These are phyloP conservation scores for Papiliotrema fonsecae DNA, from an alignment of 1,284 basidiomycete species.

Conservation along the genomic window DNA sequence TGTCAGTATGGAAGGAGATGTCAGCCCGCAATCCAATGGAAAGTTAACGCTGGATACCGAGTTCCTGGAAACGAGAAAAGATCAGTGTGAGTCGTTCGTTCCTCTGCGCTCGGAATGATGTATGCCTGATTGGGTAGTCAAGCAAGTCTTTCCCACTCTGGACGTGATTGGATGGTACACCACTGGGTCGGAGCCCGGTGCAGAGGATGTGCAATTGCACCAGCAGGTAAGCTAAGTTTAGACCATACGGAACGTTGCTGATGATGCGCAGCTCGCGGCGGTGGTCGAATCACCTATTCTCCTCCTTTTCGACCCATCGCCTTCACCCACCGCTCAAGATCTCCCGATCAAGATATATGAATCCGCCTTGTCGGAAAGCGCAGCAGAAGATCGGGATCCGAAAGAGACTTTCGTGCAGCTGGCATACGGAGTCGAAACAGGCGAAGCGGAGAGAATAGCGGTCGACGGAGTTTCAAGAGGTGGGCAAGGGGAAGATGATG, in stretches of 20 bases:
- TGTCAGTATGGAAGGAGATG: conserved; percentile 18
- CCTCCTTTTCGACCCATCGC: conserved; percentile 50
- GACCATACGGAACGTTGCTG: neutral
- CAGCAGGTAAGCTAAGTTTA: conserved; percentile 63
- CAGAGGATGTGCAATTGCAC: conserved; percentile 73
- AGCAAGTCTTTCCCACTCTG: conserved; percentile 94
- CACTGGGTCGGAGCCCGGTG: conserved; percentile 65
- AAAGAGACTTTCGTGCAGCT: conserved; percentile 61
- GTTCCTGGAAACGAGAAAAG: conserved; percentile 74
- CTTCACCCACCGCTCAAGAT: conserved; percentile 50
- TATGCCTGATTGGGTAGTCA: conserved; percentile 57
- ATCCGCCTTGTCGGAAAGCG: conserved; percentile 70
- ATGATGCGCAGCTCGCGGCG: conserved; percentile 54
- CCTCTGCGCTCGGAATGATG: neutral
- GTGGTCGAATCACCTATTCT: conserved; percentile 51
- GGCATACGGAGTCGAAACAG: conserved; percentile 77
- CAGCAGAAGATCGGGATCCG: conserved; percentile 50
- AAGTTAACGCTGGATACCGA: conserved; percentile 60
- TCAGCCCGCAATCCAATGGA: neutral
- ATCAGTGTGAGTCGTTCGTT: conserved; percentile 69
- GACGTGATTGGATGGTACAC: conserved; percentile 98
- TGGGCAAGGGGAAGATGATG: conserved; percentile 59
- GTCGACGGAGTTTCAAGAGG: conserved; percentile 92
- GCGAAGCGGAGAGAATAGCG: conserved; percentile 96
- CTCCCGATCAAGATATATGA: conserved; percentile 87